Base-by-base conservation (phyloP, 2,329 filamentous ascomycete genomes). In the Herpomyces periplanetae region DNA sequence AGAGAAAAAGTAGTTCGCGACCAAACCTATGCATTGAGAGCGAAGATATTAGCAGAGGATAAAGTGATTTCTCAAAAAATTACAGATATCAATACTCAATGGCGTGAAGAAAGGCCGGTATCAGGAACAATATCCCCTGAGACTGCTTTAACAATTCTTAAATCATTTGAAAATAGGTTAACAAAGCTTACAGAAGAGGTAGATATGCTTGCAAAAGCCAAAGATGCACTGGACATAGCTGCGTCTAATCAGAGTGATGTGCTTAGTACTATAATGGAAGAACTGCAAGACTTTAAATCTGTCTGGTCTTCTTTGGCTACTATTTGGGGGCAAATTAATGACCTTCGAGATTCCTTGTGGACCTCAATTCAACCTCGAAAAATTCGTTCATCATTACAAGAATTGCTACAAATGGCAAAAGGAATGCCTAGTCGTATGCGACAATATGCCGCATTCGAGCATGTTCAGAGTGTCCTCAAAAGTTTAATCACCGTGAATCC, bases 341-440 rank as follows among this genome's bases (percentile, higher is more conserved):
- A 91, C 31, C 62, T 88, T 8, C 58, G 69, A 12, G 84, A 96
- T 30, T 64, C 58, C 20, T 50, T 85, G 1, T 99, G 84, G 84
- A 84, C 63, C 22, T 87, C 68, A 32, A 65, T 96, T 2, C 71
- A 91, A 34, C 75, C 84, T 5, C 56, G 80, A 26, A 96, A 91
- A 41, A 57, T 96, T 23, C 58, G 80, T 14, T 55, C 65, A 29
- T 65, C 68, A 25, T 60, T 99, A 19, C 75, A 96, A 32, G 61
- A 63, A 18, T 51, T 91, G 20, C 68, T 91, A 36, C 87, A 87
- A 45, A 85, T 85, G 52, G 91, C 73, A 13, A 91, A 87, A 42
- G 75, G 91, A 26, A 91, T 96, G 80, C 80, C 84, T 0, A 87
- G 71, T 39, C 61, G 80, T 23, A 91, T 96, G 75, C 61, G 84